Percentiles rank a stretch among this genome's conserved stretches.
Evolutionary conservation across 306 rosid species (phyloP).

Genomic region (Prinsepia uniflora): DNA sequence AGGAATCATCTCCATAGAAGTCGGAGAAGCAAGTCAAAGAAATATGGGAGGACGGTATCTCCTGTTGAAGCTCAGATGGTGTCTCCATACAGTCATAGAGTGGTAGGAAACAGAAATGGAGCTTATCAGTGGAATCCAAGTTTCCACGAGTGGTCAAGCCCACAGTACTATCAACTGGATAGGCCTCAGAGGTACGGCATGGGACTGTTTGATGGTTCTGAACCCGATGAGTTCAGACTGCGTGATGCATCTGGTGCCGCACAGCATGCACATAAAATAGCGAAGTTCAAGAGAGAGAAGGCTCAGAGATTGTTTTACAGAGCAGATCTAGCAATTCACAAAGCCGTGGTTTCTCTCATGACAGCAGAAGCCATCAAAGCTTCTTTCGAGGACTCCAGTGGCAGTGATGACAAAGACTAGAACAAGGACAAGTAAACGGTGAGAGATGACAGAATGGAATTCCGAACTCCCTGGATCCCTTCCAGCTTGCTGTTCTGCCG

Average conservation of each 20-base stretch:
- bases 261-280: slow-evolving; percentile 51
- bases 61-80: slow-evolving; percentile 37
- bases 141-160: slow-evolving; percentile 42
- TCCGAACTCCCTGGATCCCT: slow-evolving; percentile 15
- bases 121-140: slow-evolving; percentile 37
- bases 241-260: slow-evolving; percentile 67
- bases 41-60: slow-evolving; percentile 36
- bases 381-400: slow-evolving; percentile 34
- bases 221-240: slow-evolving; percentile 55
- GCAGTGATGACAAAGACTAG: slow-evolving; percentile 34
- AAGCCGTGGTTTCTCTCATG: slow-evolving; percentile 82
- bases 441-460: slow-evolving; percentile 10
- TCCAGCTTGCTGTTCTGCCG: slow-evolving; percentile 20
- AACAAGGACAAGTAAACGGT: neutral
- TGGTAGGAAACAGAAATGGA: slow-evolving; percentile 49
- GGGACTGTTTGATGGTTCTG: slow-evolving; percentile 57
- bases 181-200: slow-evolving; percentile 43
- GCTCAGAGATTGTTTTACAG: slow-evolving; percentile 62
- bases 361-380: slow-evolving; percentile 82
- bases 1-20: slow-evolving; percentile 46
- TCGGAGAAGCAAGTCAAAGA: slow-evolving; percentile 57
- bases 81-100: slow-evolving; percentile 35
- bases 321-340: slow-evolving; percentile 87
- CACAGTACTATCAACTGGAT: slow-evolving; percentile 37
- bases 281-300: slow-evolving; percentile 62